Base-by-base conservation (phyloP, 106 monocot genomes). In the Dendrobium chrysotoxum region DNA sequence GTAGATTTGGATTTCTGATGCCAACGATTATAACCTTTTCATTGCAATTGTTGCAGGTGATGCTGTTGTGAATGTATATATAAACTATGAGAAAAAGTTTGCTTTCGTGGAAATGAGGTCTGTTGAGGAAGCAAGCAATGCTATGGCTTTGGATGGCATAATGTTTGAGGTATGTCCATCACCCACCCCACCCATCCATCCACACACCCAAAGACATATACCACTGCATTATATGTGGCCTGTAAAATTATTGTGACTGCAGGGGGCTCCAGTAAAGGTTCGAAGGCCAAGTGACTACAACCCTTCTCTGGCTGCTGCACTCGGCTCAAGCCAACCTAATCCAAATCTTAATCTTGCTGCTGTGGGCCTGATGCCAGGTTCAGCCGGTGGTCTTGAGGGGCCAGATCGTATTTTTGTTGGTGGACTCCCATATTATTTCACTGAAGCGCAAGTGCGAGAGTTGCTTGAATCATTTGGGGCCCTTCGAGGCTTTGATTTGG, bases 81-180 rank as follows among this genome's bases (percentile, higher is more conserved):
- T 97, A 83, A 97, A 97, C 81, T 91, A 97, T 85, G 97, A 97
- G 70, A 97, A 97, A 86, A 97, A 97, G 82, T 97, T 97, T 84
- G 97, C 97, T 44, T 97, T 97, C 78, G 97, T 97, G 79, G 97
- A 97, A 82, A 97, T 97, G 97, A 88, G 97, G 72, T 97, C 97
- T 35, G 97, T 97, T 71, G 97, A 97, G 83, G 97, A 97, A 89
- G 97, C 97, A 77, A 94, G 94, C 82, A 97, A 97, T 85, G 97
- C 97, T 71, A 97, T 97, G 97, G 97, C 97, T 28, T 88, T 97
- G 79, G 97, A 97, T 88, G 94, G 94, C 79, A 97, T 97, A 71
- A 97, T 97, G 72, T 97, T 97, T 89, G 97, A 97, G 96, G 95
- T 91, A 1, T 85, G 75, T 28, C 18, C 61, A 61, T 61, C 57